Base-by-base conservation (phyloP, 1,139 yeast genomes). In the Sugiyamaella novakii region DNA sequence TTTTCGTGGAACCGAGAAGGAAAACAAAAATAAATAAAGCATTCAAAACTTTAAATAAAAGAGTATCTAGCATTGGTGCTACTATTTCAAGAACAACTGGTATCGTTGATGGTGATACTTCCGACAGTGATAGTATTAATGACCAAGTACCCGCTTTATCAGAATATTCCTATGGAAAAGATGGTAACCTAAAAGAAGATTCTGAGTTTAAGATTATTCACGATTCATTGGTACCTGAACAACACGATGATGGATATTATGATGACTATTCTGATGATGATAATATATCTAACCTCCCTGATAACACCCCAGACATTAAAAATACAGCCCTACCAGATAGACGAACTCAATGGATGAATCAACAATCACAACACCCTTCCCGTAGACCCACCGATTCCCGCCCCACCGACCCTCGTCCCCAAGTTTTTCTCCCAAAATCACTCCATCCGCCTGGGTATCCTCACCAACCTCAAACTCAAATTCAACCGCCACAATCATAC, bases 181-280 rank as follows among this genome's bases (percentile, higher is more conserved):
- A 59, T 24, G 59, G 59, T 10, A 46, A 47, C 36, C 34, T 54
- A 38, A 55, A 54, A 28, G 50, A 56, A 33, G 64, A 61, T 43
- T 58, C 63, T 4, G 57, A 57, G 33, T 52, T 60, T 22, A 51
- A 53, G 31, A 47, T 60, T 38, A 59, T 58, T 38, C 63, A 60
- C 43, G 63, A 60, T 48, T 48, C 59, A 11, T 44, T 58, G 21
- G 56, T 55, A 21, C 54, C 54, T 14, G 55, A 45, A 21, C 42
- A 27, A 11, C 29, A 34, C 14, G 46, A 51, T 34, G 50, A 41
- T 11, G 50, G 38, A 3, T 38, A 39, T 24, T 30, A 46, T 28
- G 48, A 43, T 33, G 47, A 33, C 8, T 28, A 45, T 15, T 44
- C 35, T 30, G 50, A 43, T 34, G 48, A 39, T 8, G 50, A 41